Percentiles rank a stretch among this genome's conserved stretches.
These are phyloP conservation scores for Myxozyma melibiosi DNA, from an alignment of 805 yeast genomes.

Conservation along the genomic window DNA sequence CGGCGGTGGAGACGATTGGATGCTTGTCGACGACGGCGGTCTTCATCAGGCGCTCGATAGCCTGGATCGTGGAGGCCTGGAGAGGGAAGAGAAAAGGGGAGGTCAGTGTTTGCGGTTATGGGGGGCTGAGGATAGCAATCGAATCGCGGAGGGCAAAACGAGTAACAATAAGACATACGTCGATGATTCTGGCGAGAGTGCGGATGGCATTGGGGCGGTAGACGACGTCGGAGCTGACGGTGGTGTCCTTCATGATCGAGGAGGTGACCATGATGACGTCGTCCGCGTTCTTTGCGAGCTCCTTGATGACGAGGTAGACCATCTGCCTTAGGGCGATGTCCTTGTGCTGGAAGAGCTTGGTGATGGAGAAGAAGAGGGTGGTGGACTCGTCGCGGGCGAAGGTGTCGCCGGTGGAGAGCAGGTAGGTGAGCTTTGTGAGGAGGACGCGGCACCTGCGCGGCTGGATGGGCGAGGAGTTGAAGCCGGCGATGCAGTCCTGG, in stretches of 20 bases:
- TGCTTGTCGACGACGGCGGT: conserved; percentile 90
- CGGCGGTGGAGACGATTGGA: conserved; percentile 90
- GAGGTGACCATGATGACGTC: conserved; percentile 98
- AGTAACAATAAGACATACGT: conserved; percentile 47
- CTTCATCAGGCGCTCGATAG: conserved; percentile 89
- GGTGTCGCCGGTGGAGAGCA: conserved; percentile 81
- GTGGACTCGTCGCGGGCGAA: conserved; percentile 92
- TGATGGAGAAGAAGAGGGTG: conserved; percentile 86
- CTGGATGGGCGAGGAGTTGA: conserved; percentile 87
- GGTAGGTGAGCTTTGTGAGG: conserved; percentile 78
- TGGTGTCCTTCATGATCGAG: conserved; percentile 96
- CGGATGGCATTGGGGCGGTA: conserved; percentile 95
- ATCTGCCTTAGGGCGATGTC: conserved; percentile 85
- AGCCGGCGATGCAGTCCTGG: conserved; percentile 91
- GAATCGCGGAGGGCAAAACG: not conserved
- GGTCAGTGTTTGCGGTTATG: not conserved
- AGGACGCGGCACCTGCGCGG: conserved; percentile 83
- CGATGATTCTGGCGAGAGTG: conserved; percentile 85
- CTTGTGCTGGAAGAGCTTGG: conserved; percentile 91
- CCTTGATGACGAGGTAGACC: conserved; percentile 92
- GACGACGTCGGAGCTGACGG: conserved; percentile 72
- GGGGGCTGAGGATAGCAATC: not conserved
- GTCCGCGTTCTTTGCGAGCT: conserved; percentile 77
- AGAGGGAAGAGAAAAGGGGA: not conserved
- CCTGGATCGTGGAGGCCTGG: conserved; percentile 67